These are phyloP conservation scores for Pestalotiopsis sp. DNA, from an alignment of 2,329 filamentous ascomycete species.

Conservation along the genomic window DNA sequence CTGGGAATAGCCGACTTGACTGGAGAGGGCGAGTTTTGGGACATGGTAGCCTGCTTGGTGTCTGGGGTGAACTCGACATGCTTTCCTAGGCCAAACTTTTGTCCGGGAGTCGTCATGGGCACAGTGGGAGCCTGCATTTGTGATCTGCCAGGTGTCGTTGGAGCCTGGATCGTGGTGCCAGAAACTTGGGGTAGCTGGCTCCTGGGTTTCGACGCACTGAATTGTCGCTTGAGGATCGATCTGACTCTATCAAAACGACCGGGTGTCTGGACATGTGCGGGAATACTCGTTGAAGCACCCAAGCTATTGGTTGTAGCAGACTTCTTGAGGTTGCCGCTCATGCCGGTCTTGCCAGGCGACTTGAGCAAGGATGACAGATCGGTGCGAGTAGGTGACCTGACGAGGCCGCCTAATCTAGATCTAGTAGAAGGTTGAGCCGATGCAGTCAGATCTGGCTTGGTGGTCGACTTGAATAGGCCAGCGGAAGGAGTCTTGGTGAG, in stretches of 20 bases:
- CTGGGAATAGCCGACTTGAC: constrained; percentile 52
- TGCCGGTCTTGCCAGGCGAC: constrained; percentile 40
- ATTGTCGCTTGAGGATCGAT: constrained; percentile 55
- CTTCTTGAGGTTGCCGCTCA: constrained; percentile 43
- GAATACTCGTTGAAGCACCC: constrained; percentile 27
- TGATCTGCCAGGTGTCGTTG: constrained; percentile 51
- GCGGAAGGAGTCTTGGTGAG: constrained; percentile 57
- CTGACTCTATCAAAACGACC: constrained; percentile 58
- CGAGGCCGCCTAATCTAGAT: constrained; percentile 36
- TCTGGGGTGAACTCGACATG: constrained; percentile 80
- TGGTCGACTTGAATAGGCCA: constrained; percentile 57
- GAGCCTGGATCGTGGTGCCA: constrained; percentile 25
- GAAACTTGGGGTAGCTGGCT: constrained; percentile 52
- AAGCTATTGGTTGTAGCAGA: constrained; percentile 53
- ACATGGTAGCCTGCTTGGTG: constrained; percentile 52
- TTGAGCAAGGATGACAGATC: constrained; percentile 33
- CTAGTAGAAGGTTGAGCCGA: constrained; percentile 46
- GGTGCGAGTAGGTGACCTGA: constrained; percentile 51
- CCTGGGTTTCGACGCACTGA: constrained; percentile 40
- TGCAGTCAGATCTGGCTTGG: constrained; percentile 46
- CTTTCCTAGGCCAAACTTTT: constrained; percentile 60
- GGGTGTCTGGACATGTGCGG: constrained; percentile 47
- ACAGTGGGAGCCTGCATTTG: constrained; percentile 56
- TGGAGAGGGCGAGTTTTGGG: constrained; percentile 58
- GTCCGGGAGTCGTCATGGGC: constrained; percentile 67